phyloP scores from a whole-genome alignment of 139 green algal genomes.

The Pseudopediastrum boryanum region DNA sequence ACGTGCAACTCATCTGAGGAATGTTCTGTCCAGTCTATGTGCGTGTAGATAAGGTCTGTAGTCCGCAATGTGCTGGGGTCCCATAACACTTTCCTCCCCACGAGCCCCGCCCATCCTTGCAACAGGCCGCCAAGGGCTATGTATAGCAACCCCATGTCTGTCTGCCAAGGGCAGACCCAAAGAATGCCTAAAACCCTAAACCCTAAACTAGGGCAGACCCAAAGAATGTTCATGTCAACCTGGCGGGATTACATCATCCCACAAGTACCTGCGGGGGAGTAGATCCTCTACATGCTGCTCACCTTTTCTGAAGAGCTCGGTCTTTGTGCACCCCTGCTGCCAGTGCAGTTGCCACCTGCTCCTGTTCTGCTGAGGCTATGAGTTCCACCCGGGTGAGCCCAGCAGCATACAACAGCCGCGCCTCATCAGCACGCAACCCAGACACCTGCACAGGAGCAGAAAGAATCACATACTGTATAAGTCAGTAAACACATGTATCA shows the following conservation, averaged over 20 bases:
- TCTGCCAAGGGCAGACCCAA: neutral
- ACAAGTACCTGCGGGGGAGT: neutral
- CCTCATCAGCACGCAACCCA: slow-evolving; percentile 47
- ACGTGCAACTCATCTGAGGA: too few relatives aligned
- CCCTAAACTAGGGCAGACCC: neutral
- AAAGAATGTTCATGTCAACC: neutral
- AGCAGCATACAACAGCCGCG: slow-evolving; percentile 42
- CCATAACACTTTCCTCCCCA: too few relatives aligned
- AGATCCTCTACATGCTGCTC: neutral
- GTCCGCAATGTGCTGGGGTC: too few relatives aligned
- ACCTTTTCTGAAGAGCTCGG: slow-evolving; percentile 4
- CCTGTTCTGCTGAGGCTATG: slow-evolving; percentile 33
- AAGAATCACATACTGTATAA: neutral
- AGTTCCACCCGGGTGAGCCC: slow-evolving; percentile 36
- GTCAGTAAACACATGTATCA: neutral
- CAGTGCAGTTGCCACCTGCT: slow-evolving; percentile 30
- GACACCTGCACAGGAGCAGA: slow-evolving; percentile 23
- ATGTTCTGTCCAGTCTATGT: too few relatives aligned
- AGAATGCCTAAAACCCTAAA: neutral
- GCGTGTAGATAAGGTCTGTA: too few relatives aligned
- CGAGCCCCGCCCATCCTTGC: too few relatives aligned
- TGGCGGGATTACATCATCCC: neutral
- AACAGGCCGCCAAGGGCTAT: too few relatives aligned
- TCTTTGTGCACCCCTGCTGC: slow-evolving; percentile 12
- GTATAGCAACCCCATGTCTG: neutral